Base-by-base conservation (phyloP, 352 stramenopile genomes). In the Chrysophaeum taylorii region DNA sequence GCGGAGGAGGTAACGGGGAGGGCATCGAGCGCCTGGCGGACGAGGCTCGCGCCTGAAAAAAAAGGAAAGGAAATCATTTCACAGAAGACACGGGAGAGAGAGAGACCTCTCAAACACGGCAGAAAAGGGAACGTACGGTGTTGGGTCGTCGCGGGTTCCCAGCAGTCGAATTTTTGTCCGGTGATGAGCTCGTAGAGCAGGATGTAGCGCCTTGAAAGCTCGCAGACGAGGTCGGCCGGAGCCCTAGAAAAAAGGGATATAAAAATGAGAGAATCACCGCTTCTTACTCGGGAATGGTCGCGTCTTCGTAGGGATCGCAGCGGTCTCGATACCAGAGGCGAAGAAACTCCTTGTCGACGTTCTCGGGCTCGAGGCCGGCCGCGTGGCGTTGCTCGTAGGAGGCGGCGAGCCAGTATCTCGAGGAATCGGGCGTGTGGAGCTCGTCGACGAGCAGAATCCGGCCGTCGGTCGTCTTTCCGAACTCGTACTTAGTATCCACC, bases 281-380 rank as follows among this genome's bases (percentile, higher is more conserved):
- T n/a, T n/a, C n/a, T n/a, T n/a, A n/a, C n/a, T 96, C 94, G 0
- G 95, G 95, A 42, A 99, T 77, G 38, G 89, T 84, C 21, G 80
- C 83, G 77, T 97, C 92, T 16, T 97, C 96, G 86, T 99, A 98
- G 43, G 94, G 95, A 81, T 99, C 94, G 79, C 95, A 99, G 79
- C 96, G 87, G 37, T 97, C 83, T 64, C 87, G 84, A 82, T 97
- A 99, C 95, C 95, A 99, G 42, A 97, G 83, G 66, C 95, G 85
- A 61, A 99, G 77, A 75, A 99, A 99, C 82, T 99, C 95, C 85
- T 99, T 99, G 82, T 99, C 95, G 71, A 99, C 98, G 79, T 98
- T 98, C 70, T 98, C 93, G 21, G 95, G 95, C 64, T 96, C 93
- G 62, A 89, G 78, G 5, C 89, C 89, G 4, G 78, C 78, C 9